These are phyloP conservation scores for Hermanozyma aechmeae DNA, from an alignment of 805 yeast species.

Conservation along the genomic window DNA sequence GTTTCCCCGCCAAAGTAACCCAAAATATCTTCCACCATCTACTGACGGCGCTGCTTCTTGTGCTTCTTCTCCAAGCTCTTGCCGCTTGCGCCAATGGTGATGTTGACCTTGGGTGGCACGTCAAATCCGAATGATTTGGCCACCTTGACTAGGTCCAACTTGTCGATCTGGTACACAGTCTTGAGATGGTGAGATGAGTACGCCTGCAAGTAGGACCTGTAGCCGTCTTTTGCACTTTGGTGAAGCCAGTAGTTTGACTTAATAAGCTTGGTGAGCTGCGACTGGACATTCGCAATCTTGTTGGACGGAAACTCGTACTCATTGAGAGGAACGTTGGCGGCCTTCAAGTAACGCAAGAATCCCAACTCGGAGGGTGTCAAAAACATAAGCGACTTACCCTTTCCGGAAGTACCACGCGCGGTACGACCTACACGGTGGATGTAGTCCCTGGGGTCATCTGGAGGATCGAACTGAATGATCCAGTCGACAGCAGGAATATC, in stretches of 20 bases:
- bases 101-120: constrained; percentile 94
- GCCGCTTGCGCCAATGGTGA: constrained; percentile 90
- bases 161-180: constrained; percentile 93
- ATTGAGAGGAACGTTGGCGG: constrained; percentile 94
- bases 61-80: constrained; percentile 45
- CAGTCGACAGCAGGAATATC: constrained; percentile 99
- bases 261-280: constrained; percentile 84
- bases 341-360: constrained; percentile 86
- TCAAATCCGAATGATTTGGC: constrained; percentile 93
- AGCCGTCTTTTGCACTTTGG: constrained; percentile 95
- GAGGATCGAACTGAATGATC: constrained; percentile 98
- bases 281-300: constrained; percentile 93
- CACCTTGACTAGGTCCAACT: constrained; percentile 86
- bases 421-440: constrained; percentile 99
- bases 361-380: constrained; percentile 91
- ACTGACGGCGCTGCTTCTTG: constrained; percentile 35
- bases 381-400: constrained; percentile 93
- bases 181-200: constrained; percentile 94
- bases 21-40: too few relatives aligned
- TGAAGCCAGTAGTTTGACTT: constrained; percentile 90
- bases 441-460: constrained; percentile 99
- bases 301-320: constrained; percentile 93
- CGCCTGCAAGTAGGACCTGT: constrained; percentile 93
- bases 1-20: too few relatives aligned
- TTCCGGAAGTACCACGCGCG: constrained; percentile 84